phyloP scores from a whole-genome alignment of 78 protist species.

The Capsaspora owczarzaki region DNA sequence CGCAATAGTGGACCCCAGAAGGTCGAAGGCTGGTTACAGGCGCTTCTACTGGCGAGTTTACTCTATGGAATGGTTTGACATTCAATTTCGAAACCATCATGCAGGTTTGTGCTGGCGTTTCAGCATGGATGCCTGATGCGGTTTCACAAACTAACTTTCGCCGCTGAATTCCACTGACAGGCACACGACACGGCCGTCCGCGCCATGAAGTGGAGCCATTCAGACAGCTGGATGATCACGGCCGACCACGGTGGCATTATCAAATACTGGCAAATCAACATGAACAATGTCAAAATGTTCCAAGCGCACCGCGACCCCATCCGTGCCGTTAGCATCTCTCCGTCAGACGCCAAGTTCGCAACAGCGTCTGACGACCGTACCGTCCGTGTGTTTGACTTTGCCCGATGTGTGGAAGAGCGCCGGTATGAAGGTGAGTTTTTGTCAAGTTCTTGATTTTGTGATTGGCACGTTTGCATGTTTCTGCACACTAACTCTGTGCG shows the following conservation, averaged over 20 bases:
- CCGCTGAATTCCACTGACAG: constrained; percentile 4
- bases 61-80: constrained; percentile 85
- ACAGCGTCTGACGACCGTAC: constrained; percentile 77
- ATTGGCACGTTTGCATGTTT: too few species aligned
- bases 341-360: constrained; percentile 74
- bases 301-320: constrained; percentile 60
- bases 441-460: too few species aligned
- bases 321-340: constrained; percentile 39
- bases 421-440: too few species aligned
- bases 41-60: constrained; percentile 71
- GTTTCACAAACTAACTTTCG: background rate
- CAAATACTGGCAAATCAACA: constrained; percentile 89
- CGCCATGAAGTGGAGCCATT: constrained; percentile 79
- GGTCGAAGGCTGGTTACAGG: constrained; percentile 80
- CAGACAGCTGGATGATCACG: constrained; percentile 74
- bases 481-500: too few species aligned
- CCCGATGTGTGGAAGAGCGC: background rate
- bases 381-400: constrained; percentile 72
- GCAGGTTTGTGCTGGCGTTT: constrained; percentile 42
- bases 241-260: constrained; percentile 73
- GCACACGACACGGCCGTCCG: constrained; percentile 82
- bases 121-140: too few species aligned
- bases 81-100: constrained; percentile 84
- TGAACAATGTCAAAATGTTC: constrained; percentile 79
- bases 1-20: constrained; percentile 73